Conservation (phyloP, 2,329 filamentous ascomycete species). For the Xylariaceae sp. region DNA sequence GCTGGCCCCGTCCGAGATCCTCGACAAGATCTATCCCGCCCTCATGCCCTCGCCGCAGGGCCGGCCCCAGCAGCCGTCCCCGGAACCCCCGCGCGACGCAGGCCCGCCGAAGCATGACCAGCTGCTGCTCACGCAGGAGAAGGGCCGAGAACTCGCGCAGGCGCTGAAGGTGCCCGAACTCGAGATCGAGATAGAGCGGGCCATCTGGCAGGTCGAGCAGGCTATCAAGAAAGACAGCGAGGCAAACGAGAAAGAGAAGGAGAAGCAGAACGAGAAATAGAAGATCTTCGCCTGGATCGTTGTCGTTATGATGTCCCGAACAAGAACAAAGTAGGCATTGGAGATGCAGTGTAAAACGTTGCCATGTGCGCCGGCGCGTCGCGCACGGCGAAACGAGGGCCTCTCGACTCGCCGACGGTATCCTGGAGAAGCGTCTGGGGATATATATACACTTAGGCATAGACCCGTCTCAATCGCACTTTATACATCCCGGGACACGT, state of each 20-base stretch:
- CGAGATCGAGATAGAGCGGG: slow-evolving; percentile 64
- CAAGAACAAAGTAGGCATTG: too few species aligned
- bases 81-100: slow-evolving; percentile 9
- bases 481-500: too few species aligned
- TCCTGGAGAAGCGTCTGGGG: too few species aligned
- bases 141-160: slow-evolving; percentile 52
- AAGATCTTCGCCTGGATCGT: too few species aligned
- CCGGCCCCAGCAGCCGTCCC: slow-evolving; percentile 20
- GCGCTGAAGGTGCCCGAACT: slow-evolving; percentile 62
- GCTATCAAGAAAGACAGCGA: slow-evolving; percentile 31
- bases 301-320: too few species aligned
- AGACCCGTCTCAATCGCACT: too few species aligned
- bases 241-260: slow-evolving; percentile 10
- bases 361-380: too few species aligned
- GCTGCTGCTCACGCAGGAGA: slow-evolving; percentile 42
- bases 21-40: slow-evolving; percentile 65
- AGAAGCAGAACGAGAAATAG: background rate
- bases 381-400: too few species aligned
- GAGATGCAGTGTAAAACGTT: too few species aligned
- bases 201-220: slow-evolving; percentile 64
- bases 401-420: too few species aligned
- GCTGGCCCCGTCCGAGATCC: slow-evolving; percentile 54
- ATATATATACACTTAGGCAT: too few species aligned
- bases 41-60: slow-evolving; percentile 15
- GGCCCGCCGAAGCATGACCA: slow-evolving; percentile 29